Evolutionary conservation across 352 stramenopile species (phyloP), one percentile per base, ranked within the genome.

Genomic region (Halophytophthora polymorphica): DNA sequence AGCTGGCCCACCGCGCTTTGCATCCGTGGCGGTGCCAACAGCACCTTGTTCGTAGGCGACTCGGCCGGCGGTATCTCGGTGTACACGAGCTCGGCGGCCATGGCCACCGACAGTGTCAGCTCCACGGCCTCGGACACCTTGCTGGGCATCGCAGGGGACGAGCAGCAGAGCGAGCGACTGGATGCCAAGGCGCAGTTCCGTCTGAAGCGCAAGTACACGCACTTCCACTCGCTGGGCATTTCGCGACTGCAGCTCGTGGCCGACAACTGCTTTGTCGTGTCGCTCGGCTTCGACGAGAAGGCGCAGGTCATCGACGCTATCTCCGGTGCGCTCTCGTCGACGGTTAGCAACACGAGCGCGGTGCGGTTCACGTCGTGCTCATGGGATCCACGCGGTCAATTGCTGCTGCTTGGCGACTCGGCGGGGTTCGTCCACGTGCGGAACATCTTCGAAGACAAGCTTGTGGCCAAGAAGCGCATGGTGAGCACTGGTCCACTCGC

Each of bases 201-300:
- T 38, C 71, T 89, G 23, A 83, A 79, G 57, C 73, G 76, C 31
- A 79, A 79, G 48, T 77, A 79, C 51, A 46, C 58, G 2, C 67
- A 87, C 21, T 88, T 88, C 31, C 78, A 92, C 41, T 64, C 69
- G 7, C 74, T 90, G 10, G 75, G 81, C 3, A 67, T 92, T 33
- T 64, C 73, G 1, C 62, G 66, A 19, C 55, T 90, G 15, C 55
- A 78, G 42, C 51, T 88, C 23, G 56, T 92, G 13, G 71, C 71
- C 7, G 77, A 86, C 45, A 80, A 78, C 53, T 88, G 75, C 31
- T 78, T 90, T 38, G 65, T 92, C 10, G 76, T 90, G 8, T 89
- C 82, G 1, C 66, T 92, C 13, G 76, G 73, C 6, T 92, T 83
- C 45, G 82, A 92, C 36, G 69, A 88, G 17, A 89, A 86, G 23